A percentile compares a stretch with the other conserved stretches of the same genome.
Conservation (phyloP, 108 stramenopile genomes). For the Cyclotella atomus region DNA sequence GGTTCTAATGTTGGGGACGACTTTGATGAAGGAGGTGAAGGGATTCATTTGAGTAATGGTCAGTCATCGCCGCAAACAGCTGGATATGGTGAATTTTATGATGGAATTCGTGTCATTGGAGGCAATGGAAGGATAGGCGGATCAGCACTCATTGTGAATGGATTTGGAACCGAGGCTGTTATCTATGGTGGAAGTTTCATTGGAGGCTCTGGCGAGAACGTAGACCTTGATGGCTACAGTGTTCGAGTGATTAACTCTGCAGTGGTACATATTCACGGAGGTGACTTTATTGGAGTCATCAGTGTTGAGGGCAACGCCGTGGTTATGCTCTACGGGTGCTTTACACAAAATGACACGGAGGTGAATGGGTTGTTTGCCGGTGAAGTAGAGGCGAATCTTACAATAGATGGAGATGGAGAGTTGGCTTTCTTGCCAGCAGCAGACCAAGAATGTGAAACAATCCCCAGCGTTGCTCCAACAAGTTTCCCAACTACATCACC, state of each 20-base stretch:
- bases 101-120: slow-evolving; percentile 20
- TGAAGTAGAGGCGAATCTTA: slow-evolving; percentile 4
- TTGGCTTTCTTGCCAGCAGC: slow-evolving; percentile 3
- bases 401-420: not conserved
- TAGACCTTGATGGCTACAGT: slow-evolving; percentile 17
- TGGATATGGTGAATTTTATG: slow-evolving; percentile 28
- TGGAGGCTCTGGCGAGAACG: slow-evolving; percentile 17
- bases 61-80: slow-evolving; percentile 14
- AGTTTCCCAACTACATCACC: slow-evolving; percentile 20
- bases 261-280: slow-evolving; percentile 26
- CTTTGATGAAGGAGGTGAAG: slow-evolving; percentile 29
- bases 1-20: slow-evolving; percentile 10
- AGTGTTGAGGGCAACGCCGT: slow-evolving; percentile 6
- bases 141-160: slow-evolving; percentile 29
- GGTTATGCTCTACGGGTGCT: slow-evolving; percentile 32
- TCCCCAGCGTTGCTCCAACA: slow-evolving; percentile 23
- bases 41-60: slow-evolving; percentile 26
- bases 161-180: slow-evolving; percentile 25
- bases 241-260: slow-evolving; percentile 27
- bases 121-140: slow-evolving; percentile 26
- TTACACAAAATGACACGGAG: slow-evolving; percentile 1
- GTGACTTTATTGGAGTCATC: slow-evolving; percentile 21
- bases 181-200: slow-evolving; percentile 32
- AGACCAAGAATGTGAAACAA: slow-evolving; percentile 30
- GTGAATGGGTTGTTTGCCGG: slow-evolving; percentile 18